Evolutionary conservation across 345 rosid species (phyloP).

Genomic region (Eucalyptus pauciflora): DNA sequence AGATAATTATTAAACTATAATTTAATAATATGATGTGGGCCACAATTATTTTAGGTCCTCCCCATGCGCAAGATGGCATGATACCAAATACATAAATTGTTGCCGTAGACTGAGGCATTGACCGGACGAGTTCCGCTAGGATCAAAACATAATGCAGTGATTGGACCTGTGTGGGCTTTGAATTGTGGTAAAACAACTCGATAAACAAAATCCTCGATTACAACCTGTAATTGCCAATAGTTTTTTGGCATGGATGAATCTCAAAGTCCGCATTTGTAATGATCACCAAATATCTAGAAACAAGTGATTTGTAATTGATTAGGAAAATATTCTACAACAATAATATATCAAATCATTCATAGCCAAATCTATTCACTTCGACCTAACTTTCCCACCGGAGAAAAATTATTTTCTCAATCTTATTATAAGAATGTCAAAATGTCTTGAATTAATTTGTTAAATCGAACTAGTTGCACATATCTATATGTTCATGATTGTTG

Average conservation of each 20-base stretch:
- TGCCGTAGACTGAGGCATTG: fast-evolving
- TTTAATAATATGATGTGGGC: too few species aligned
- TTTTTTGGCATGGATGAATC: neutral
- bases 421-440: neutral
- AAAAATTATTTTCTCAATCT: neutral
- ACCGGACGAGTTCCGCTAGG: too few species aligned
- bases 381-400: fast-evolving
- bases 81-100: too few species aligned
- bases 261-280: neutral
- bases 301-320: neutral
- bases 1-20: too few species aligned
- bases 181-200: neutral
- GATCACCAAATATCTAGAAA: neutral
- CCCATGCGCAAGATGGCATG: too few species aligned
- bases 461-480: fast-evolving
- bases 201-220: too few species aligned
- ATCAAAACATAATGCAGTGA: too few species aligned
- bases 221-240: neutral
- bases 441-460: neutral
- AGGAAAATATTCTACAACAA: neutral
- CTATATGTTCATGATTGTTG: neutral
- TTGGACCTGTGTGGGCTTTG: too few species aligned
- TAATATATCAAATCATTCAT: neutral
- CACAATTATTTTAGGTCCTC: too few species aligned
- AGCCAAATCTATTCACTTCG: neutral